Percentiles rank a stretch among this genome's conserved stretches.
Conservation (phyloP, 139 green algal genomes). For the Penium margaritaceum region DNA sequence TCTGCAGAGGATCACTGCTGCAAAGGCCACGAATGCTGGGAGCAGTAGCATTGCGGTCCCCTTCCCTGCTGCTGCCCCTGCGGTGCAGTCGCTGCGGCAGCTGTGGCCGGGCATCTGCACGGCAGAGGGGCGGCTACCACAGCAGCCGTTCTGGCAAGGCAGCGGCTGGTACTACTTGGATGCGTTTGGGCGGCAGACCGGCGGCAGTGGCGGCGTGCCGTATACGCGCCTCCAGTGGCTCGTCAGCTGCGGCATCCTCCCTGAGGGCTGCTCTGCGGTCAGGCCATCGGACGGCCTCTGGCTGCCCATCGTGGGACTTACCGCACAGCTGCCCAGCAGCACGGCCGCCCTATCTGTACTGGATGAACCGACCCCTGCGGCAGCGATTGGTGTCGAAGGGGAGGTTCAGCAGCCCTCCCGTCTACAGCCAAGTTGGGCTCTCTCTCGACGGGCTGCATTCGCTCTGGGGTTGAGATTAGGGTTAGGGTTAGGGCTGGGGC, state of each 20-base stretch:
- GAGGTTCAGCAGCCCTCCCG: too few species aligned
- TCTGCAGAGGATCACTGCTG: too few species aligned
- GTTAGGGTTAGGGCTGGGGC: conserved; percentile 10
- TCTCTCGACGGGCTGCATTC: neutral
- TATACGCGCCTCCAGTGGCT: conserved; percentile 24
- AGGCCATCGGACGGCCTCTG: conserved; percentile 13
- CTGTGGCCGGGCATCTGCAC: neutral
- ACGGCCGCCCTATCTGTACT: neutral
- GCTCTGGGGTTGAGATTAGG: conserved; percentile 3
- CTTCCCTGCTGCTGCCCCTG: too few species aligned
- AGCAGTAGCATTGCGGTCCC: too few species aligned
- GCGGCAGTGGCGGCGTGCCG: neutral
- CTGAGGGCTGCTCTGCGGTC: conserved; percentile 10
- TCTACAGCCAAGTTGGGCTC: too few species aligned
- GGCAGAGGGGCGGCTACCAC: neutral
- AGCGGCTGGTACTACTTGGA: conserved; percentile 15
- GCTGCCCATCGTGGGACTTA: neutral
- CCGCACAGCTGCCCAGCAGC: neutral
- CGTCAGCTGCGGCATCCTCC: conserved; percentile 7
- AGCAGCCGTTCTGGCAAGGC: conserved; percentile 9
- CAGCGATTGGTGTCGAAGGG: too few species aligned
- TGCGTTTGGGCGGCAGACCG: conserved; percentile 23
- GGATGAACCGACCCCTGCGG: neutral
- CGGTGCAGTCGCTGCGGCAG: too few species aligned
- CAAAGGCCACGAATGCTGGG: too few species aligned